These are phyloP conservation scores for Cercospora canescens DNA, from an alignment of 2,329 filamentous ascomycete genomes.

Conservation along the genomic window DNA sequence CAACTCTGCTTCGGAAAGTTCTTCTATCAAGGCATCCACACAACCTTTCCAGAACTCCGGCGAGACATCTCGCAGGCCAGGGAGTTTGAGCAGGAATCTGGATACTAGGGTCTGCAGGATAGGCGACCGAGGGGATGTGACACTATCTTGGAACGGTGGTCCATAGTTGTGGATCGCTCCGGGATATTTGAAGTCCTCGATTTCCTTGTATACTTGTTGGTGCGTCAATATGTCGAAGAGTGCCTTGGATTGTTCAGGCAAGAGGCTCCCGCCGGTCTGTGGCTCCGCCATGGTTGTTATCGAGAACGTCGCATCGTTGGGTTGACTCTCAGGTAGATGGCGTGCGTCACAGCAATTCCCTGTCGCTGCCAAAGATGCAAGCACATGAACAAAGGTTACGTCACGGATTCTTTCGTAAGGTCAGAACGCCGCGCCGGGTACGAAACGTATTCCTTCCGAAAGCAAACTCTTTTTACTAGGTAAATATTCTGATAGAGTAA, in stretches of 20 bases:
- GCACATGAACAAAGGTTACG: too few relatives aligned
- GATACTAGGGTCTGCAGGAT: slow-evolving; percentile 68
- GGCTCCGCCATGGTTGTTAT: slow-evolving; percentile 18
- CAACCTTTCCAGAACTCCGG: slow-evolving; percentile 66
- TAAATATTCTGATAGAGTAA: too few relatives aligned
- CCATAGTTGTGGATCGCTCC: slow-evolving; percentile 67
- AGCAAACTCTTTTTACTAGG: too few relatives aligned
- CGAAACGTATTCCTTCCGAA: too few relatives aligned
- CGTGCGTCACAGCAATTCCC: too few relatives aligned
- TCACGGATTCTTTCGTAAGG: too few relatives aligned
- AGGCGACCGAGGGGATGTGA: slow-evolving; percentile 57
- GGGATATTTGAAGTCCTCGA: slow-evolving; percentile 68
- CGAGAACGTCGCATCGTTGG: not conserved
- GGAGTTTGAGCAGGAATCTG: slow-evolving; percentile 64
- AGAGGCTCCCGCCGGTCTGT: slow-evolving; percentile 33
- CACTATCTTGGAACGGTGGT: slow-evolving; percentile 61
- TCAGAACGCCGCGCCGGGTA: too few relatives aligned
- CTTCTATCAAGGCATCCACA: slow-evolving; percentile 59
- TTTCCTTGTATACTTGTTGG: slow-evolving; percentile 62
- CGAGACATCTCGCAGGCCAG: slow-evolving; percentile 64
- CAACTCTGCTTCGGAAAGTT: slow-evolving; percentile 66
- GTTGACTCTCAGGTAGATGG: not conserved
- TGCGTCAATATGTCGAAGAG: slow-evolving; percentile 58
- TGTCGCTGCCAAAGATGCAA: too few relatives aligned
- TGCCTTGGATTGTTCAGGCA: slow-evolving; percentile 49